Percentiles rank a stretch among this genome's conserved stretches.
Evolutionary conservation across 2,329 filamentous ascomycete species (phyloP).

Genomic region (Sclerotinia sclerotiorum): DNA sequence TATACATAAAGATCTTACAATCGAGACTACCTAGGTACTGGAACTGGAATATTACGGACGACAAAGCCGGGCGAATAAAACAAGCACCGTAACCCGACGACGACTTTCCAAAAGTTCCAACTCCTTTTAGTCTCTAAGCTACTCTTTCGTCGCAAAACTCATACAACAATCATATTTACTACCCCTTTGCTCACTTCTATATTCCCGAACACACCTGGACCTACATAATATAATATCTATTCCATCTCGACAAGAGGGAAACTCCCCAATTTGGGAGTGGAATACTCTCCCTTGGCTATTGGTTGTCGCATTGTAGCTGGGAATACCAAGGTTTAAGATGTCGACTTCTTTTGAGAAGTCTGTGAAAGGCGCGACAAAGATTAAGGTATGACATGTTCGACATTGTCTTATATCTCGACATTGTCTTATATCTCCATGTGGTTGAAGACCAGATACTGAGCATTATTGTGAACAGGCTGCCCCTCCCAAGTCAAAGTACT

Average conservation of each 20-base stretch:
- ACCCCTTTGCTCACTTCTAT: conserved; percentile 11
- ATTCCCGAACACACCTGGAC: conserved; percentile 11
- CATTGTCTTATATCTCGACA: conserved; percentile 12
- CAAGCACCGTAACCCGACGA: conserved; percentile 3
- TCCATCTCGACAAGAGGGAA: conserved; percentile 13
- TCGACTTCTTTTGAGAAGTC: conserved; percentile 96
- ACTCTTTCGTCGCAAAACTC: background rate
- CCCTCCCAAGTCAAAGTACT: conserved; percentile 95
- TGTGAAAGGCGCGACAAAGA: conserved; percentile 97
- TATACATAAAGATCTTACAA: background rate
- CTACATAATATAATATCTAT: conserved; percentile 7
- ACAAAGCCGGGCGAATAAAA: conserved; percentile 12
- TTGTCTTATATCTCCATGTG: conserved; percentile 8
- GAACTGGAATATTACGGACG: background rate
- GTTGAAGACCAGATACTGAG: conserved; percentile 25
- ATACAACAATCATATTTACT: background rate
- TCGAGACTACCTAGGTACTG: background rate
- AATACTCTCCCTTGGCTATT: conserved; percentile 21
- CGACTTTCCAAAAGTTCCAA: background rate
- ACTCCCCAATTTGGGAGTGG: conserved; percentile 18
- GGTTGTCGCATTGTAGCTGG: conserved; percentile 21
- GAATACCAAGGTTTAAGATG: conserved; percentile 49
- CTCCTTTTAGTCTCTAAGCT: conserved; percentile 2
- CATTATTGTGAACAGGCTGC: conserved; percentile 62
- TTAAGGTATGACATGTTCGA: conserved; percentile 64